Conservation (phyloP, 2,329 filamentous ascomycete species). For the Diaporthe ampelina region DNA sequence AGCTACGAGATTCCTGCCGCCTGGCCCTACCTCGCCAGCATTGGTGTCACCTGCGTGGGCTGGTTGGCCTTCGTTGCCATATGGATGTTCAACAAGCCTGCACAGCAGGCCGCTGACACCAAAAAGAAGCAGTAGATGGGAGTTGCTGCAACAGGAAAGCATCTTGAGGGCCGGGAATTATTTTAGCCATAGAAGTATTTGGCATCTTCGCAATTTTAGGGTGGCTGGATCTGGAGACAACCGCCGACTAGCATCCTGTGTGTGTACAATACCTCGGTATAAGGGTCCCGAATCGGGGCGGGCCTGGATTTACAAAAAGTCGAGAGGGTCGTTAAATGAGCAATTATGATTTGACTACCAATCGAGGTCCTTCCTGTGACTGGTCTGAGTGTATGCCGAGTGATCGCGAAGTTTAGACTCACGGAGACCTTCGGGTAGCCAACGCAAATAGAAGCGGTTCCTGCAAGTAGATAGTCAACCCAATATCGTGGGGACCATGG, state of each 20-base stretch:
- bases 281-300: slow-evolving; percentile 11
- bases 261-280: slow-evolving; percentile 39
- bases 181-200: slow-evolving; percentile 6
- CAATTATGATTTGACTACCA: slow-evolving; percentile 21
- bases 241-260: slow-evolving; percentile 33
- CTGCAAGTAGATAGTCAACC: neutral
- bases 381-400: neutral
- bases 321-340: slow-evolving; percentile 34
- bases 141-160: neutral
- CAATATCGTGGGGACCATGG: no score
- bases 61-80: slow-evolving; percentile 88
- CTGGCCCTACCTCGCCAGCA: slow-evolving; percentile 94
- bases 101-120: slow-evolving; percentile 48
- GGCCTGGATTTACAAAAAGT: slow-evolving; percentile 37
- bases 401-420: neutral
- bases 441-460: neutral
- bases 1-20: slow-evolving; percentile 91
- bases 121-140: slow-evolving; percentile 63
- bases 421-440: no score
- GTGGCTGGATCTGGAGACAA: slow-evolving; percentile 28
- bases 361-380: neutral
- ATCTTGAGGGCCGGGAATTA: neutral
- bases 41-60: slow-evolving; percentile 85
- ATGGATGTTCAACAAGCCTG: slow-evolving; percentile 82
- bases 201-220: slow-evolving; percentile 16